Percentiles rank a stretch among this genome's conserved stretches.
These are phyloP conservation scores for Leersia perrieri DNA, from an alignment of 176 grass and related monocot genomes.

Conservation along the genomic window DNA sequence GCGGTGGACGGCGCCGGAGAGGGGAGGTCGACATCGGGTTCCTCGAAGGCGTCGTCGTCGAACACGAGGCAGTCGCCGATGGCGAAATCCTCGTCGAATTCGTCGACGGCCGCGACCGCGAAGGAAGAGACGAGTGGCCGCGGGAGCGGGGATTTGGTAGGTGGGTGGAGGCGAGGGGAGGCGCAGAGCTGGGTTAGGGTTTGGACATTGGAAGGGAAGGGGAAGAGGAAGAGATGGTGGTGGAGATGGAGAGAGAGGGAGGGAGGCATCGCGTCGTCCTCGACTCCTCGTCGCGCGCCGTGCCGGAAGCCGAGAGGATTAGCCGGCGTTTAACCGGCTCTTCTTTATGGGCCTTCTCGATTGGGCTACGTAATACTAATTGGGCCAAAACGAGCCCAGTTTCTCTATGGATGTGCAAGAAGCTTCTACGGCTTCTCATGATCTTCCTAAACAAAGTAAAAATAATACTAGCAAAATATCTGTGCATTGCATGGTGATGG, in stretches of 20 bases:
- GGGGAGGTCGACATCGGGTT: slow-evolving; percentile 25
- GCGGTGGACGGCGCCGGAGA: not conserved
- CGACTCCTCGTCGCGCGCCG: slow-evolving; percentile 5
- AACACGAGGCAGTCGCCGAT: slow-evolving; percentile 95
- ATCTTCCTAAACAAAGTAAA: no score
- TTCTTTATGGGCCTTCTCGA: not conserved
- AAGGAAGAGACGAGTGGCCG: not conserved
- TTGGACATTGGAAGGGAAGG: slow-evolving; percentile 15
- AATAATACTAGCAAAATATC: no score
- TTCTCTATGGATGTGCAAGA: not conserved
- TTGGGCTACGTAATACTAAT: not conserved
- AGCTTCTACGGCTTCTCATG: not conserved
- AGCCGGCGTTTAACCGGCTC: not conserved
- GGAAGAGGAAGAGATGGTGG: slow-evolving; percentile 4
- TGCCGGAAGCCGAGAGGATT: slow-evolving; percentile 38
- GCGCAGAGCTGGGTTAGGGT: slow-evolving; percentile 7
- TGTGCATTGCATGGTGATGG: no score
- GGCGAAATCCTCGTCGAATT: slow-evolving; percentile 56
- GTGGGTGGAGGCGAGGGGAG: slow-evolving; percentile 13
- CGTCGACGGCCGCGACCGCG: slow-evolving; percentile 13
- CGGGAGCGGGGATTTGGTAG: slow-evolving; percentile 8
- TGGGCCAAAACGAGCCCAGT: not conserved
- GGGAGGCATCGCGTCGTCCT: slow-evolving; percentile 14
- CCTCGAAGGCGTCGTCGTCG: slow-evolving; percentile 90
- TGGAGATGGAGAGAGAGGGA: slow-evolving; percentile 11